These are phyloP conservation scores for Leishmania major DNA, from an alignment of 208 protist species.

Conservation along the genomic window DNA sequence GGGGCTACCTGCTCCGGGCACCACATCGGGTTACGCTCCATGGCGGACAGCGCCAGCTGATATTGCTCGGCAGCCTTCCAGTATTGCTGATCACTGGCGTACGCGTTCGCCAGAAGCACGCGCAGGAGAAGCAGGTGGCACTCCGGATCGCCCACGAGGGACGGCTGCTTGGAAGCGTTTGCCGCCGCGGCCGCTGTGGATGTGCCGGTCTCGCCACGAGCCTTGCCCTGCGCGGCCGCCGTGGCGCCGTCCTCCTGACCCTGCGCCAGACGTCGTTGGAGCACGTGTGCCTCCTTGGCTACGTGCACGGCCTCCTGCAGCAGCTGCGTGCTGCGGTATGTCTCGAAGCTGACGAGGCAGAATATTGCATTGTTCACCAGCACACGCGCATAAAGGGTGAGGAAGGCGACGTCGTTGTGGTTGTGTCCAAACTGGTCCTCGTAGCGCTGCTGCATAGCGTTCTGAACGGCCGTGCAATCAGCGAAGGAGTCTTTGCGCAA, in stretches of 20 bases:
- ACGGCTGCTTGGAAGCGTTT: not conserved
- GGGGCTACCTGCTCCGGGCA: conserved; percentile 52
- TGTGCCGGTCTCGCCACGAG: not conserved
- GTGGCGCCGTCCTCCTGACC: not conserved
- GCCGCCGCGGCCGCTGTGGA: not conserved
- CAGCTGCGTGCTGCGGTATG: conserved; percentile 41
- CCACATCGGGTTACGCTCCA: conserved; percentile 50
- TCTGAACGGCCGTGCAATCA: conserved; percentile 38
- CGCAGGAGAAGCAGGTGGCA: conserved; percentile 38
- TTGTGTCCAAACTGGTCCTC: conserved; percentile 29
- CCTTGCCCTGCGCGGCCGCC: not conserved
- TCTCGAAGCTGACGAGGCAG: conserved; percentile 63
- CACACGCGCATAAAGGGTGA: conserved; percentile 61
- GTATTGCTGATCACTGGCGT: conserved; percentile 57
- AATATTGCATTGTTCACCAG: conserved; percentile 77
- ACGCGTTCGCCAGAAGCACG: conserved; percentile 77
- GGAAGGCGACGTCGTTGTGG: conserved; percentile 28
- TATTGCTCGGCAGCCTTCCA: conserved; percentile 70
- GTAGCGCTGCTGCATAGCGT: conserved; percentile 41
- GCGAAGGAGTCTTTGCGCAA: conserved; percentile 43
- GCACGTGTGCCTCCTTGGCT: conserved; percentile 17
- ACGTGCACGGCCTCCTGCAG: conserved; percentile 51
- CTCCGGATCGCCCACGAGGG: conserved; percentile 14
- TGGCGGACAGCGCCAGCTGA: conserved; percentile 30
- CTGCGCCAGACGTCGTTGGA: conserved; percentile 3